Evolutionary conservation across 2,329 filamentous ascomycete genomes (phyloP), one percentile per base, ranked within the genome.

Genomic region (Ophiostoma triangulosporum): DNA sequence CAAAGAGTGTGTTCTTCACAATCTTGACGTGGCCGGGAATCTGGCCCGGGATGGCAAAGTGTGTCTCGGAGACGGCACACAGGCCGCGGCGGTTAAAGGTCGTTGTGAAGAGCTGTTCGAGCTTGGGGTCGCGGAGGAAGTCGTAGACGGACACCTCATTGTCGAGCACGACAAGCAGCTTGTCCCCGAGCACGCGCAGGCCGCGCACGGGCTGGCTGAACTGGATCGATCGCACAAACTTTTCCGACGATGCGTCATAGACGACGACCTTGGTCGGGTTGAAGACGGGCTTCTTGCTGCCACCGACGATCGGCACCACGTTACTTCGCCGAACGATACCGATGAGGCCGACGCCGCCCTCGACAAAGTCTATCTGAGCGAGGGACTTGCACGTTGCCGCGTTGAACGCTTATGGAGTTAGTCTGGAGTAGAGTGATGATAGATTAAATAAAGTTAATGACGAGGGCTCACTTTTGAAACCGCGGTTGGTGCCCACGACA

Each of bases 261-360:
- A 97, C 86, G 40, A 50, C 43, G 22, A 54, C 22, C 74, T 94
- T 95, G 69, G 90, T 94, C 64, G 85, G 84, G 14, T 88, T 83
- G 62, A 88, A 93, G 63, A 91, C 91, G 52, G 90, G 88, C 56
- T 83, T 81, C 61, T 79, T 85, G 49, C 93, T 89, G 60, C 91
- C 91, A 58, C 90, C 90, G 53, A 96, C 88, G 9, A 97, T 76
- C 27, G 88, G 91, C 33, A 96, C 75, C 66, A 90, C 95, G 69
- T 91, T 90, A 52, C 87, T 83, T 60, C 82, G 85, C 45, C 86
- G 86, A 65, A 95, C 82, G 86, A 95, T 93, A 66, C 89, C 84
- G 26, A 84, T 86, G 38, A 88, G 74, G 38, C 85, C 87, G 58
- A 95, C 81, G 48, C 89, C 88, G 40, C 58, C 58, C 17, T 84